Percentiles rank a stretch among this genome's conserved stretches.
phyloP scores from a whole-genome alignment of 805 yeast genomes.

The Wickerhamia fluorescens region DNA sequence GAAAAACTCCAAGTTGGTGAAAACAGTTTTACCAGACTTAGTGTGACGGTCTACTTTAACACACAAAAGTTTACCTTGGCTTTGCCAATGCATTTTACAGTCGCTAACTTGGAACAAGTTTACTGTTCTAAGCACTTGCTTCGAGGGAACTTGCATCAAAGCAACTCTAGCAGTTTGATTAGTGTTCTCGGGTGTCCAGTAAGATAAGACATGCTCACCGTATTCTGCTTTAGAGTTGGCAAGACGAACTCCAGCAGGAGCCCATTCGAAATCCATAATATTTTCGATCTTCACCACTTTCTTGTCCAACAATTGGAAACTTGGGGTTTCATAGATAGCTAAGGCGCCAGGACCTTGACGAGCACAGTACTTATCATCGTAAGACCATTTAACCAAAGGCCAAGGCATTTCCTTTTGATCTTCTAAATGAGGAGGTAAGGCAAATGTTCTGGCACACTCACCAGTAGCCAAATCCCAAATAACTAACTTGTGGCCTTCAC shows the following conservation, averaged over 20 bases:
- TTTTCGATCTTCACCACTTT: conserved; percentile 79
- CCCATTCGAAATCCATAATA: conserved; percentile 87
- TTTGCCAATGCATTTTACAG: conserved; percentile 92
- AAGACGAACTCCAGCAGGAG: conserved; percentile 78
- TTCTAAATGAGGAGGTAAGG: conserved; percentile 70
- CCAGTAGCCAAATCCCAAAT: conserved; percentile 89
- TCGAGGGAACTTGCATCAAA: conserved; percentile 79
- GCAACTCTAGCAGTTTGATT: conserved; percentile 96
- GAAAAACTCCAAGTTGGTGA: conserved; percentile 89
- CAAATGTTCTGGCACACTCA: conserved; percentile 81
- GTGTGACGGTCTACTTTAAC: conserved; percentile 97
- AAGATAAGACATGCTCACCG: conserved; percentile 66
- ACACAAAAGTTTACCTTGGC: conserved; percentile 73
- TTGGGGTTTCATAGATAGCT: conserved; percentile 77
- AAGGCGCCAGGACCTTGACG: conserved; percentile 91
- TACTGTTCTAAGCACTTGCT: conserved; percentile 78
- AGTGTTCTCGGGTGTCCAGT: conserved; percentile 93
- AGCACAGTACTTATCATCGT: conserved; percentile 88
- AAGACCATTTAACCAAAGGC: conserved; percentile 97
- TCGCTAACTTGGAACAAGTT: conserved; percentile 92
- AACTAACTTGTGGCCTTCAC: conserved; percentile 88
- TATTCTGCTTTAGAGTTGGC: conserved; percentile 47
- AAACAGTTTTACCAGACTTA: conserved; percentile 85
- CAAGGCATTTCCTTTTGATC: conserved; percentile 70
- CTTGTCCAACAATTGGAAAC: conserved; percentile 78